Evolutionary conservation across 768 basidiomycete species (phyloP), one percentile per base, ranked within the genome.

Genomic region (Rhizopogon rudus): DNA sequence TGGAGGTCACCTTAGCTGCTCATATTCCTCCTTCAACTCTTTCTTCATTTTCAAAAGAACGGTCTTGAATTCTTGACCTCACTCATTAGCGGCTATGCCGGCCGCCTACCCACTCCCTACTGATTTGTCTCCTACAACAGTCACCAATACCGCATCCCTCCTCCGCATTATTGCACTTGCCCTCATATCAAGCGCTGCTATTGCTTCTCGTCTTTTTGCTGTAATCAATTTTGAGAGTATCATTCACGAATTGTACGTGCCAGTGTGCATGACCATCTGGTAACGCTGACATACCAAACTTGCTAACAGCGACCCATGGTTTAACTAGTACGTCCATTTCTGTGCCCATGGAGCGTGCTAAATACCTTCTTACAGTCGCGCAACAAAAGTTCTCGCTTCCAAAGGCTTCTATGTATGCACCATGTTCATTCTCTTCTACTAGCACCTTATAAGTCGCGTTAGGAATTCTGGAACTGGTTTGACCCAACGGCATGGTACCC

Each of bases 391-490:
- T 13, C 77, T 99, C 44, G 91, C 94, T 28, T 82, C 90, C 10
- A 79, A 98, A 63, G 97, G 97, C 16, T 98, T 99, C 76, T 95
- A 98, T 77, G 95, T 96, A 60, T 55, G 91, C 75, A 1, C 13
- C 5, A 37, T 5, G 33, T 33, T 20, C 8, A 37, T 46, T 17
- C 5, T n/a, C 20, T 35, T 29, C 50, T 44, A 52, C 20, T 5
- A 9, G 58, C 45, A 28, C 52, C 22, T 37, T 14, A 37, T 63
- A 42, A 61, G 43, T 52, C 43, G n/a, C 35, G 5, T 51, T 37
- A 97, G 93, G 96, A 91, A 85, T 98, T 99, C 75, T 99, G 97
- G 97, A 99, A 99, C 67, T 99, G 97, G 97, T 99, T 99, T 68
- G 97, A 99, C 73, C 95, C 95, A 20, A 97, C 96, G 3, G 96